A percentile compares a stretch with the other conserved stretches of the same genome.
Conservation (phyloP, 495 filamentous ascomycete species). For the Penicillium simplicissimum region DNA sequence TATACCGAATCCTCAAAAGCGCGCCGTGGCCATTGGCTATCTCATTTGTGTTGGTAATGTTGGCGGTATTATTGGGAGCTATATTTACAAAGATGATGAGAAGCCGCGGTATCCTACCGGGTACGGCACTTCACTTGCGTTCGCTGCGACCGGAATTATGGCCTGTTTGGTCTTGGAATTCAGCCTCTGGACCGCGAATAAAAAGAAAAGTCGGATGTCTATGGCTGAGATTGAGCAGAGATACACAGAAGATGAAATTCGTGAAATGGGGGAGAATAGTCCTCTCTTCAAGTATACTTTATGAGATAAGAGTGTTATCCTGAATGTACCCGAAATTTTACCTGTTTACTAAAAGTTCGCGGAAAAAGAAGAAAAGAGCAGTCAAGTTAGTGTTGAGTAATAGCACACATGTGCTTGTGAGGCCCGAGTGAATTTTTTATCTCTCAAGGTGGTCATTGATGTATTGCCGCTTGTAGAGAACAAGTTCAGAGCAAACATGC, state of each 20-base stretch:
- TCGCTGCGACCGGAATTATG: slow-evolving; percentile 27
- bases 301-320: background rate
- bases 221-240: background rate
- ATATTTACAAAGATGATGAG: slow-evolving; percentile 22
- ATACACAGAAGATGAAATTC: background rate
- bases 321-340: too few relatives aligned
- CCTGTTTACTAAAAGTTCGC: too few relatives aligned
- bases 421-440: too few relatives aligned
- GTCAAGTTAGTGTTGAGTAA: too few relatives aligned
- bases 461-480: too few relatives aligned
- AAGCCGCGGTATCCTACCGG: slow-evolving; percentile 23
- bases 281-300: slow-evolving; percentile 3
- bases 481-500: too few relatives aligned
- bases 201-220: slow-evolving; percentile 20
- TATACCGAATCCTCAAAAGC: slow-evolving; percentile 17
- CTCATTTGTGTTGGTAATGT: slow-evolving; percentile 25
- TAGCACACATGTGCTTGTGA: too few relatives aligned
- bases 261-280: background rate
- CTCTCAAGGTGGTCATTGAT: too few relatives aligned
- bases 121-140: slow-evolving; percentile 25
- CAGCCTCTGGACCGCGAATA: slow-evolving; percentile 29
- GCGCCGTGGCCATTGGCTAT: slow-evolving; percentile 27
- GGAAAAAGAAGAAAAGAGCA: too few relatives aligned
- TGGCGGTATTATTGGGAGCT: slow-evolving; percentile 26
- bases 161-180: slow-evolving; percentile 28